Conservation (phyloP, 352 stramenopile species). For the Phytophthora pseudosyringae region DNA sequence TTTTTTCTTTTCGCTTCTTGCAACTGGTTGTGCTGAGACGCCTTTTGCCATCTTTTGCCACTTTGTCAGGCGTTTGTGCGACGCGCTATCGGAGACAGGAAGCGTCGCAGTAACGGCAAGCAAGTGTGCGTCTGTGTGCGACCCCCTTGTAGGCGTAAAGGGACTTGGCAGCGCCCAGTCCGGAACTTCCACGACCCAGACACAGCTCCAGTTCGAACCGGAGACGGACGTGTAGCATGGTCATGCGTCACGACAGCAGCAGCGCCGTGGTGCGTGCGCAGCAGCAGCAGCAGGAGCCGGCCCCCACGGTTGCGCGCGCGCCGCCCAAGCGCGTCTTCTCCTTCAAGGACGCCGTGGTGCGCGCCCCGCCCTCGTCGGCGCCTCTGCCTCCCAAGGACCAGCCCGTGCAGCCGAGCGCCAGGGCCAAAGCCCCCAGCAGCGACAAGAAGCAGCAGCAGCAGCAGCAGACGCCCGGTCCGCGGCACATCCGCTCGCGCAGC, state of each 20-base stretch:
- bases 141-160: too few species aligned
- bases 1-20: background rate
- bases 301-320: conserved; percentile 12
- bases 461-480: background rate
- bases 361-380: conserved; percentile 15
- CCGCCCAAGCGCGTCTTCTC: conserved; percentile 31
- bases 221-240: too few species aligned
- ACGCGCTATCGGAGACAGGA: conserved; percentile 16
- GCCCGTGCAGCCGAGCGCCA: background rate
- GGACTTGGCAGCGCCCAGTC: conserved; percentile 8
- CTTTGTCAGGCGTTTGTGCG: conserved; percentile 10
- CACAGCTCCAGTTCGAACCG: too few species aligned
- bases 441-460: conserved; percentile 13
- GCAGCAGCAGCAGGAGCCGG: conserved; percentile 13
- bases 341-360: conserved; percentile 45
- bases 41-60: background rate
- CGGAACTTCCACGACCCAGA: conserved; percentile 2
- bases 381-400: background rate
- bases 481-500: conserved; percentile 42
- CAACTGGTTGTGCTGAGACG: conserved; percentile 7
- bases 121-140: background rate
- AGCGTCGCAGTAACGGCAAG: conserved; percentile 31
- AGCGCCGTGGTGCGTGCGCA: background rate
- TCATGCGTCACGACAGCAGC: conserved; percentile 27
- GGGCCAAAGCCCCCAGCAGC: conserved; percentile 2